These are phyloP conservation scores for Saccharomycopsis babjevae DNA, from an alignment of 805 yeast species.

Conservation along the genomic window DNA sequence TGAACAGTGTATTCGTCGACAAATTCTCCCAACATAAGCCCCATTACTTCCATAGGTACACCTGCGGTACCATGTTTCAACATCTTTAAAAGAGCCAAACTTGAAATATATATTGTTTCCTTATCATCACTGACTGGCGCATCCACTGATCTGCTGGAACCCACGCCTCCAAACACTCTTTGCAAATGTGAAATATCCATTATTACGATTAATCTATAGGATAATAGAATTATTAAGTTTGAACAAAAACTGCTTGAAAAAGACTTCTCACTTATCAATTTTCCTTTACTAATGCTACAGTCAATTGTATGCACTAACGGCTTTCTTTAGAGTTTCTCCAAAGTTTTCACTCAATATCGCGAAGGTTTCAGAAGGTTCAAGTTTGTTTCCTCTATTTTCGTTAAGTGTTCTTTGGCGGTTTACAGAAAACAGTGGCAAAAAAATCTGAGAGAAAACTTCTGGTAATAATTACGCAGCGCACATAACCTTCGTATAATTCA, in stretches of 20 bases:
- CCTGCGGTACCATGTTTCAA: constrained; percentile 94
- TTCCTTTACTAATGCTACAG: no score
- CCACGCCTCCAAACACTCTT: constrained; percentile 31
- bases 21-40: constrained; percentile 95
- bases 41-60: constrained; percentile 88
- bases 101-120: constrained; percentile 93
- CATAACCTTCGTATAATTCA: no score
- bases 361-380: background rate
- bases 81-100: constrained; percentile 92
- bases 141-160: constrained; percentile 46
- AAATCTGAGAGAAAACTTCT: background rate
- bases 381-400: background rate
- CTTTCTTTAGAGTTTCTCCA: no score
- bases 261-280: no score
- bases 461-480: no score
- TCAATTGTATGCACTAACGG: no score
- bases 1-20: constrained; percentile 95
- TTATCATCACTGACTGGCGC: constrained; percentile 87
- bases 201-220: background rate
- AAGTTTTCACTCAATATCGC: background rate
- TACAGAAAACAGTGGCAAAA: background rate
- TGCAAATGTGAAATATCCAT: constrained; percentile 23
- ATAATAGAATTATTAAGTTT: background rate
- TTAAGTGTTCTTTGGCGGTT: background rate
- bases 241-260: background rate